Evolutionary conservation across 2,329 filamentous ascomycete genomes (phyloP).

Genomic region (Microdochium trichocladiopsis): DNA sequence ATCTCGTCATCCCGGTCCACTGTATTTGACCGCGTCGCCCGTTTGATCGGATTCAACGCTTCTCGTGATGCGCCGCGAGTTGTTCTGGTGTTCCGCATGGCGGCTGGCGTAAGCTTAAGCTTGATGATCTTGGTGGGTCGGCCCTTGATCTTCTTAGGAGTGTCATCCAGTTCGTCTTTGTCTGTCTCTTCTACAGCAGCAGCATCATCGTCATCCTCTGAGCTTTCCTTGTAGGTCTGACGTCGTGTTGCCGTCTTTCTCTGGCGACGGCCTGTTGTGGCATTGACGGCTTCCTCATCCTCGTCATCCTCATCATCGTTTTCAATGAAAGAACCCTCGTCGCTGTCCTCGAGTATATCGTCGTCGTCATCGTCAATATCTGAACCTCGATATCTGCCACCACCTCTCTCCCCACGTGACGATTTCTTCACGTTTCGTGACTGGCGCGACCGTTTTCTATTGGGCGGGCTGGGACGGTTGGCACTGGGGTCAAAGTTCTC

Average conservation of each 20-base stretch:
- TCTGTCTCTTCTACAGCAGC: constrained; percentile 33
- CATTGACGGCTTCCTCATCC: constrained; percentile 15
- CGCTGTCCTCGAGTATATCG: constrained; percentile 43
- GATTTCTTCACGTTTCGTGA: constrained; percentile 21
- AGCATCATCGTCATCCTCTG: constrained; percentile 24
- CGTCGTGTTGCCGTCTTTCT: constrained; percentile 31
- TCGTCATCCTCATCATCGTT: constrained; percentile 29
- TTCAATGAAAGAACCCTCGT: constrained; percentile 39
- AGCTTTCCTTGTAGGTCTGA: constrained; percentile 39
- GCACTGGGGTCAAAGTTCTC: constrained; percentile 54
- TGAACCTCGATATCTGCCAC: constrained; percentile 45
- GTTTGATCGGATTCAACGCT: constrained; percentile 25
- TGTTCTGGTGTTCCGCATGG: constrained; percentile 13
- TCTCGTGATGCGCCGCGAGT: constrained; percentile 5
- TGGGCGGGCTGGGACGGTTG: constrained; percentile 22
- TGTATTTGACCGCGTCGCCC: constrained; percentile 45
- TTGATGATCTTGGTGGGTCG: constrained; percentile 33
- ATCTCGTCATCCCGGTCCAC: constrained; percentile 48
- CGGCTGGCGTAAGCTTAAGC: constrained; percentile 26
- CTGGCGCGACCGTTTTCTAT: constrained; percentile 32
- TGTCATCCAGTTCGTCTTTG: constrained; percentile 26
- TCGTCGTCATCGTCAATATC: constrained; percentile 58
- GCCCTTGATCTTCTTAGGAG: constrained; percentile 17
- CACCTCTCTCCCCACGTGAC: constrained; percentile 10
- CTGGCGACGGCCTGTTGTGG: constrained; percentile 33